A percentile compares a stretch with the other conserved stretches of the same genome.
These are phyloP conservation scores for Neoboletus magnificus DNA, from an alignment of 768 basidiomycete genomes.

Conservation along the genomic window DNA sequence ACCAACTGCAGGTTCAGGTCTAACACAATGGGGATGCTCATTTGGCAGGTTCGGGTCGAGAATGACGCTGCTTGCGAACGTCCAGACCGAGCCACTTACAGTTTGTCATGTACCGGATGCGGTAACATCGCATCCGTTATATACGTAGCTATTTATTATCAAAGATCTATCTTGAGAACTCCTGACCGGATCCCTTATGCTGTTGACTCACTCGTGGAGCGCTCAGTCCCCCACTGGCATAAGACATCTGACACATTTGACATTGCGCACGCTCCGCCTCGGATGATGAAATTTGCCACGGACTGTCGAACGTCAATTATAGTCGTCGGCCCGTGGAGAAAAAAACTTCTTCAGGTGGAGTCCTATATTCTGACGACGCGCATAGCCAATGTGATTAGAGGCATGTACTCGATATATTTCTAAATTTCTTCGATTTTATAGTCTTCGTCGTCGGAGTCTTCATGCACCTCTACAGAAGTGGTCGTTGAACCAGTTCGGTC, in stretches of 20 bases:
- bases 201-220: slow-evolving; percentile 23
- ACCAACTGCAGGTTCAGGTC: slow-evolving; percentile 1
- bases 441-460: slow-evolving; percentile 59
- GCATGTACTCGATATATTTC: slow-evolving; percentile 18
- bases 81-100: slow-evolving; percentile 2
- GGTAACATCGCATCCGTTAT: slow-evolving; percentile 6
- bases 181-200: slow-evolving; percentile 11
- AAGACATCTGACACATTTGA: neutral
- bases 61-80: neutral
- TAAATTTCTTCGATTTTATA: slow-evolving; percentile 75
- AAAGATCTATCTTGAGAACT: slow-evolving; percentile 23
- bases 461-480: slow-evolving; percentile 18
- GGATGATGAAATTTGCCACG: neutral
- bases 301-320: neutral
- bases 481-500: slow-evolving; percentile 34
- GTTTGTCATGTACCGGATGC: slow-evolving; percentile 9
- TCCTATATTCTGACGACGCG: neutral
- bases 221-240: slow-evolving; percentile 2
- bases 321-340: neutral
- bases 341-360: neutral
- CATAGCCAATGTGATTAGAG: slow-evolving; percentile 8
- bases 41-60: neutral
- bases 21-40: neutral
- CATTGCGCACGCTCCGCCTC: neutral
- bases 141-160: slow-evolving; percentile 23